Percentiles rank a stretch among this genome's conserved stretches.
These are phyloP conservation scores for Stephania japonica DNA, from an alignment of 164 flowering plant genomes.

Conservation along the genomic window DNA sequence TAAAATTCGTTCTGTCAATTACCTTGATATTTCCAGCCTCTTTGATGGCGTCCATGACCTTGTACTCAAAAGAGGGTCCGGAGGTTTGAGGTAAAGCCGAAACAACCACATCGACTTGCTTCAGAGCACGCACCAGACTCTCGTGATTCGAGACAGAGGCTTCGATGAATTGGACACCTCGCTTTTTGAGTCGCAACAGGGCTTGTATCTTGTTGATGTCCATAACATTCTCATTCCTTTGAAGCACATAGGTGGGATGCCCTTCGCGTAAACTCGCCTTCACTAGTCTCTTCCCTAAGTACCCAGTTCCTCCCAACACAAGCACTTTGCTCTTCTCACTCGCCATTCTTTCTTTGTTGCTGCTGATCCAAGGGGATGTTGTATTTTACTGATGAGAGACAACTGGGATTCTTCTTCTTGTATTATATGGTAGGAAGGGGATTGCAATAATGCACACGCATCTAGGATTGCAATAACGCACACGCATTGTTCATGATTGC, in stretches of 20 bases:
- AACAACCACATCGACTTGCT: constrained; percentile 53
- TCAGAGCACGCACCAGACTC: constrained; percentile 52
- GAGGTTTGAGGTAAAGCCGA: constrained; percentile 51
- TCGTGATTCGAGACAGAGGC: constrained; percentile 37
- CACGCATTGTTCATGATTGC: too few relatives aligned
- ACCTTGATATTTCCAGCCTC: constrained; percentile 62
- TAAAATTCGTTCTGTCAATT: too few relatives aligned
- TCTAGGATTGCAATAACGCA: too few relatives aligned
- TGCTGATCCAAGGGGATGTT: too few relatives aligned
- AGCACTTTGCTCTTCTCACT: background rate
- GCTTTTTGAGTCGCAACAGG: background rate
- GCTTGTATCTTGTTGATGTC: background rate
- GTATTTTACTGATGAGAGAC: too few relatives aligned
- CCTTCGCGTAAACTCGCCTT: constrained; percentile 35
- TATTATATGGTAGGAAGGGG: too few relatives aligned
- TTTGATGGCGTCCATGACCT: constrained; percentile 57
- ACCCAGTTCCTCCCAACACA: background rate
- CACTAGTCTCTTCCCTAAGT: background rate
- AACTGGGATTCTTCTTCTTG: too few relatives aligned
- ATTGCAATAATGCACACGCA: too few relatives aligned
- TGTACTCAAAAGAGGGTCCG: constrained; percentile 46
- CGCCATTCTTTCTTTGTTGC: too few relatives aligned
- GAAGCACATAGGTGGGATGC: constrained; percentile 39
- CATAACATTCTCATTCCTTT: constrained; percentile 34
- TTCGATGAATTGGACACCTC: constrained; percentile 11